Base-by-base conservation (phyloP, 2,329 filamentous ascomycete species). In the Colletotrichum cereale region DNA sequence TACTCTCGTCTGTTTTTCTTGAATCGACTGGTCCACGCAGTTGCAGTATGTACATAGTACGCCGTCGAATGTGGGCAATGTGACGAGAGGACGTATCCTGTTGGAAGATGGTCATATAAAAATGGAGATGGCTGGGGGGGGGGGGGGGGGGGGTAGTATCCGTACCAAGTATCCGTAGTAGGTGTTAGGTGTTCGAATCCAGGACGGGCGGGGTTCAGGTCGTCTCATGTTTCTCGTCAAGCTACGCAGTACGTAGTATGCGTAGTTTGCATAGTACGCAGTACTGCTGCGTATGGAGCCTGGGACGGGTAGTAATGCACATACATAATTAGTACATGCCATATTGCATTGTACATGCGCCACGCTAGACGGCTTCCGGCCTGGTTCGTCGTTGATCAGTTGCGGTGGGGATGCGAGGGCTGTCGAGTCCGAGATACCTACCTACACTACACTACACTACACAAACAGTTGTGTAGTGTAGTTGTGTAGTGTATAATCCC, bases 341-440 rank as follows among this genome's bases (percentile, higher is more conserved):
- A 24, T 24, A 47, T n/a, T 47, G 21, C 21, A 47, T 10, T 24
- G 12, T 24, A 50, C 47, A 50, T 52, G 48, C 26, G 24, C 24
- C 24, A 5, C 64, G 67, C 57, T 71, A 67, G 57, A 34, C 50
- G 67, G 50, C 21, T 71, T 67, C 38, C 34, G 57, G 64, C 2
- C 34, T 62, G 29, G 48, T 29, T 31, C 26, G 21, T 24, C 24
- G 67, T 48, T 62, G 63, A 70, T 70, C 67, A 70, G 67, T 70
- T 67, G 68, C 65, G 38, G 57, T 62, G 44, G 57, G 24, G 52
- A 60, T 40, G 29, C 29, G 48, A 52, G 24, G 24, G 16, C 7
- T 52, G 7, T 29, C 48, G 18, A 34, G 21, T 29, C 31, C 18
- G 4, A 55, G 5, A 55, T 31, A 36, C 44, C 21, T 12, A 47